phyloP scores from a whole-genome alignment of 2,329 filamentous ascomycete species.

The Diaporthe eres region DNA sequence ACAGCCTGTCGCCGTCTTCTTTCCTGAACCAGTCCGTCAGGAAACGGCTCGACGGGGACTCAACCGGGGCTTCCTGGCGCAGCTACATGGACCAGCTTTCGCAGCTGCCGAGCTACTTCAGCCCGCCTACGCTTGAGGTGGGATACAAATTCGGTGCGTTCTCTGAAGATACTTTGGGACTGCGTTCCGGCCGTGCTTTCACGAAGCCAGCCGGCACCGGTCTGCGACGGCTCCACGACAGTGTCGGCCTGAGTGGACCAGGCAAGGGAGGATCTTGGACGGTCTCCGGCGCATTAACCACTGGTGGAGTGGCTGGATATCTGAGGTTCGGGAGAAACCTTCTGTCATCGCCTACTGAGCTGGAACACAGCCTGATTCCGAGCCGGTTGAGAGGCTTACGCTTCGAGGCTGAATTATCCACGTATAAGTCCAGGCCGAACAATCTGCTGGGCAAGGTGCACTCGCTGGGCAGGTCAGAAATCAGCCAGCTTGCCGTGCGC shows the following conservation, averaged over 20 bases:
- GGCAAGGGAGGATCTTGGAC: conserved; percentile 55
- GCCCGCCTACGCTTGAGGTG: conserved; percentile 57
- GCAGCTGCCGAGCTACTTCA: conserved; percentile 23
- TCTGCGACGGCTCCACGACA: conserved; percentile 55
- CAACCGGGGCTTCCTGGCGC: conserved; percentile 37
- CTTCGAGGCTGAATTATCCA: conserved; percentile 60
- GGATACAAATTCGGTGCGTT: conserved; percentile 53
- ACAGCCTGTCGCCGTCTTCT: not conserved
- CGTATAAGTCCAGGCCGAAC: conserved; percentile 45
- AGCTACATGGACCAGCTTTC: conserved; percentile 35
- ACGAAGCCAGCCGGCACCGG: conserved; percentile 52
- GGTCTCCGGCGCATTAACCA: conserved; percentile 52
- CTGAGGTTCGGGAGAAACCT: conserved; percentile 55
- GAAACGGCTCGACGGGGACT: not conserved
- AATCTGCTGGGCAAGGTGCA: not conserved
- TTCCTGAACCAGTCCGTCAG: not conserved
- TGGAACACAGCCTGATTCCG: not conserved
- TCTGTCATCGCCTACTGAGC: conserved; percentile 42
- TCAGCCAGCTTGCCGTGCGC: conserved; percentile 56
- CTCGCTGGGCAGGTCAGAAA: conserved; percentile 8
- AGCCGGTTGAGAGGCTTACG: conserved; percentile 43
- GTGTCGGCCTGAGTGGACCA: conserved; percentile 45
- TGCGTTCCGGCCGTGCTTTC: conserved; percentile 49
- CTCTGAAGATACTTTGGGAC: conserved; percentile 49
- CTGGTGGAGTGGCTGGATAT: conserved; percentile 51